Evolutionary conservation across 1,284 basidiomycete species (phyloP).

Genomic region (Coniophora puteana): DNA sequence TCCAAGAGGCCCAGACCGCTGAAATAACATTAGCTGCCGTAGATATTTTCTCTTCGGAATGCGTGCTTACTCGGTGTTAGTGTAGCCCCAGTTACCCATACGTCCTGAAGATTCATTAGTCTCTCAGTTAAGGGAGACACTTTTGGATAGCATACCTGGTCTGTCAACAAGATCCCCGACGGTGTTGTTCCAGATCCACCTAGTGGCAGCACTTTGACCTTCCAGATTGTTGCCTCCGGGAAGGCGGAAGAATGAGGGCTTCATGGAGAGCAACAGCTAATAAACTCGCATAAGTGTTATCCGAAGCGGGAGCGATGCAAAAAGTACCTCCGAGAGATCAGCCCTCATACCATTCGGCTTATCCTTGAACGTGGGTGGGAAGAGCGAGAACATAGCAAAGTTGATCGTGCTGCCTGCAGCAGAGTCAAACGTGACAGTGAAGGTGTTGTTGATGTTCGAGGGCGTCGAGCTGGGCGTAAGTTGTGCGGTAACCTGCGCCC

Average conservation of each 20-base stretch:
- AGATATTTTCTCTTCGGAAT: not conserved
- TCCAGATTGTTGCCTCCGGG: conserved; percentile 63
- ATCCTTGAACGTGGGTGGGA: conserved; percentile 69
- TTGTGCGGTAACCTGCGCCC: conserved; percentile 47
- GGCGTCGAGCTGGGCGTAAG: conserved; percentile 42
- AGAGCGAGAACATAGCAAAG: conserved; percentile 65
- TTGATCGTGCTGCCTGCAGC: conserved; percentile 49
- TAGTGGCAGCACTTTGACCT: conserved; percentile 48
- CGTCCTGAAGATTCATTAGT: conserved; percentile 31
- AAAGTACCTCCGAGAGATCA: conserved; percentile 56
- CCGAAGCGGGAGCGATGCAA: too few relatives aligned
- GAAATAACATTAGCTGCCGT: not conserved
- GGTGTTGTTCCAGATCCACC: conserved; percentile 74
- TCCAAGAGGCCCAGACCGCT: conserved; percentile 66
- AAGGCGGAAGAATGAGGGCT: conserved; percentile 64
- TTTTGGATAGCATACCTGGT: conserved; percentile 20
- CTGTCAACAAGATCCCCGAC: conserved; percentile 44
- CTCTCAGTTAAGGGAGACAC: not conserved
- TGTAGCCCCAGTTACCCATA: conserved; percentile 62
- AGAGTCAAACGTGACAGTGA: conserved; percentile 47
- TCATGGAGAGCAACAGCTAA: conserved; percentile 33
- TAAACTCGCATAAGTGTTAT: not conserved
- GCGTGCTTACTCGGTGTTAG: conserved; percentile 56
- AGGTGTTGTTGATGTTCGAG: conserved; percentile 38
- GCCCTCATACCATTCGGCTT: conserved; percentile 60